Evolutionary conservation across 805 yeast genomes (phyloP).

Genomic region (Candida ulmi): DNA sequence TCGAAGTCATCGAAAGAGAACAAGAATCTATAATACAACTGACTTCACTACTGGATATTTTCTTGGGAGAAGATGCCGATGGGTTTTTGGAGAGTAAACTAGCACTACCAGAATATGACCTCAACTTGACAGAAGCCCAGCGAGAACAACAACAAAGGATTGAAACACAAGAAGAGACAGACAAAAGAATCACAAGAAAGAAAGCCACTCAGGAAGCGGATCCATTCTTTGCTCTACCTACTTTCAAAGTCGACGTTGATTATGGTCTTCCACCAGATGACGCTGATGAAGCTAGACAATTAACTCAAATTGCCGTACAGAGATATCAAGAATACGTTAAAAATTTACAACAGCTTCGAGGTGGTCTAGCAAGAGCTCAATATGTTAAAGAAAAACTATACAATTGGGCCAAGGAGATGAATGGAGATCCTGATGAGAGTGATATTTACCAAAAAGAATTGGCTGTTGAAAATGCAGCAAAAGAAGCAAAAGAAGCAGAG

Average conservation of each 20-base stretch:
- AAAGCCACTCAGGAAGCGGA: constrained; percentile 34
- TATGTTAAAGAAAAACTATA: constrained; percentile 63
- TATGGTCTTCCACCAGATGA: constrained; percentile 47
- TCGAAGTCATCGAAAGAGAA: constrained; percentile 75
- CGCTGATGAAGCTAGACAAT: constrained; percentile 67
- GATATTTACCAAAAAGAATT: constrained; percentile 30
- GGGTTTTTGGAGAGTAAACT: constrained; percentile 59
- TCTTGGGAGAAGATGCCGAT: constrained; percentile 83
- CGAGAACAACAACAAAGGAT: constrained; percentile 4
- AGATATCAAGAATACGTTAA: constrained; percentile 83
- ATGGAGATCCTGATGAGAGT: constrained; percentile 51
- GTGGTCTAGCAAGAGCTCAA: constrained; percentile 74
- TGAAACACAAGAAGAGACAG: constrained; percentile 15
- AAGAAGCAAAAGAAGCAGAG: constrained; percentile 16
- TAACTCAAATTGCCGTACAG: constrained; percentile 74
- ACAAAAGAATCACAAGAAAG: constrained; percentile 26
- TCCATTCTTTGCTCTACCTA: constrained; percentile 65
- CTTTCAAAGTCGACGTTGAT: constrained; percentile 34
- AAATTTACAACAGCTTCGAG: constrained; percentile 66
- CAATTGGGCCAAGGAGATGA: constrained; percentile 84
- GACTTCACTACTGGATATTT: constrained; percentile 65
- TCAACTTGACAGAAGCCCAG: constrained; percentile 35
- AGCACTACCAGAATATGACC: constrained; percentile 66
- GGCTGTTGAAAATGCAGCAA: constrained; percentile 20
- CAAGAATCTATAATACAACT: constrained; percentile 70